Percentiles rank a stretch among this genome's conserved stretches.
Evolutionary conservation across 2,329 filamentous ascomycete genomes (phyloP).

Genomic region (Chrysosporium keratinophilum): DNA sequence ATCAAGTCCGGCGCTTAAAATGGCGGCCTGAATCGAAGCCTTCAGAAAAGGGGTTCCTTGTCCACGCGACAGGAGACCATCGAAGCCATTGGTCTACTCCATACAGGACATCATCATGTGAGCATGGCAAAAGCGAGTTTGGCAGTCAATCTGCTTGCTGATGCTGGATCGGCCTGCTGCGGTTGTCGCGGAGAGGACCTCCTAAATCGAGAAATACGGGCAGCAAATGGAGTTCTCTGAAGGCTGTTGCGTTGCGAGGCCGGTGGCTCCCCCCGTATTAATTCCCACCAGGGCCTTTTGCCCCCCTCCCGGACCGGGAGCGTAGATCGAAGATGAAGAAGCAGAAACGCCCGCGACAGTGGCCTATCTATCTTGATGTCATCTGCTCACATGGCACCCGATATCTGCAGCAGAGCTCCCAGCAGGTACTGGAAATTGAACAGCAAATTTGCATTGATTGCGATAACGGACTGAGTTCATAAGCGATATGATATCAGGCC

Average conservation of each 20-base stretch:
- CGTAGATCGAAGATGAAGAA: neutral
- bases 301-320: neutral
- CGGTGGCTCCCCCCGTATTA: neutral
- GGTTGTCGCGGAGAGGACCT: neutral
- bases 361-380: neutral
- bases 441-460: neutral
- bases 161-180: constrained; percentile 4
- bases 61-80: neutral
- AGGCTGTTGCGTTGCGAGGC: neutral
- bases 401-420: no score
- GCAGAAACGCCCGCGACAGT: neutral
- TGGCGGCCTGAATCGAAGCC: neutral
- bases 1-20: constrained; percentile 6
- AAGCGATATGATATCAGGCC: constrained; percentile 13
- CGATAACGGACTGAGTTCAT: constrained; percentile 1
- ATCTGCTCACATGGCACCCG: constrained; percentile 4
- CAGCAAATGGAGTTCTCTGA: neutral
- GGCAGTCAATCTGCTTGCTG: neutral
- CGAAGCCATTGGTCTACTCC: constrained; percentile 1
- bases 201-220: neutral
- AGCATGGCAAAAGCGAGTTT: neutral
- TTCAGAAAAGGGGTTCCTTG: neutral
- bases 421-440: neutral
- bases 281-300: neutral
- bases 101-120: constrained; percentile 7